These are phyloP conservation scores for Metarhizium rileyi DNA, from an alignment of 2,329 filamentous ascomycete genomes.

Conservation along the genomic window DNA sequence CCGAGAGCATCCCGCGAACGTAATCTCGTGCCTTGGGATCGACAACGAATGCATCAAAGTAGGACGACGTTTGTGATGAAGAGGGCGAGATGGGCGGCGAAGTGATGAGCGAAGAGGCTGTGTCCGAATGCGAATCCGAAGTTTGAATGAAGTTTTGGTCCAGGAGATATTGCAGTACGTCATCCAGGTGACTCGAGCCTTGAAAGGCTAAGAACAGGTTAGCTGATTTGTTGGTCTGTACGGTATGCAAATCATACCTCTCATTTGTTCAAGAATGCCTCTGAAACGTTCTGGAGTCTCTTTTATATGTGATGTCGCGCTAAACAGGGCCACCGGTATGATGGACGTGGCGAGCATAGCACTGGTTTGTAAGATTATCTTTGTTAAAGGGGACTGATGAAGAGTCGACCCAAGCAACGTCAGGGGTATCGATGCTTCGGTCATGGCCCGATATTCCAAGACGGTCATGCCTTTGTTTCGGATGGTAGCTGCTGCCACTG, in stretches of 20 bases:
- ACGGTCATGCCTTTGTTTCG: constrained; percentile 11
- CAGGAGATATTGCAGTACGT: constrained; percentile 15
- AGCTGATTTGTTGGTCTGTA: background rate
- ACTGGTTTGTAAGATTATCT: constrained; percentile 15
- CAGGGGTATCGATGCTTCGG: constrained; percentile 8
- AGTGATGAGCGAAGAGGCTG: constrained; percentile 4
- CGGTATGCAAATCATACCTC: constrained; percentile 5
- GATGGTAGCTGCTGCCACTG: constrained; percentile 14
- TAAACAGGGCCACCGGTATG: constrained; percentile 15
- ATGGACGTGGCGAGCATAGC: constrained; percentile 15
- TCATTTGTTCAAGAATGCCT: constrained; percentile 10
- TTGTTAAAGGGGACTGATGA: constrained; percentile 15
- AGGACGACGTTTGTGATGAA: constrained; percentile 10
- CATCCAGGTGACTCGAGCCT: constrained; percentile 12
- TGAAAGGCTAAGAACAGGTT: constrained; percentile 10
- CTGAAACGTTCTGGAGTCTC: constrained; percentile 9
- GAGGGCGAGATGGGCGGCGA: constrained; percentile 11
- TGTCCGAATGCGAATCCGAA: constrained; percentile 4
- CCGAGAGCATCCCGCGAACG: constrained; percentile 12
- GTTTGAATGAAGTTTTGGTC: constrained; percentile 17
- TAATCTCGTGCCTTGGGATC: constrained; percentile 13
- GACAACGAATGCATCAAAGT: constrained; percentile 15
- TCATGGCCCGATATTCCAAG: constrained; percentile 9
- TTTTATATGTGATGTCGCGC: constrained; percentile 4
- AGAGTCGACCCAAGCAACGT: constrained; percentile 13